A percentile compares a stretch with the other conserved stretches of the same genome.
Evolutionary conservation across 441 rosid genomes (phyloP).

Genomic region (Erysimum cheiri): DNA sequence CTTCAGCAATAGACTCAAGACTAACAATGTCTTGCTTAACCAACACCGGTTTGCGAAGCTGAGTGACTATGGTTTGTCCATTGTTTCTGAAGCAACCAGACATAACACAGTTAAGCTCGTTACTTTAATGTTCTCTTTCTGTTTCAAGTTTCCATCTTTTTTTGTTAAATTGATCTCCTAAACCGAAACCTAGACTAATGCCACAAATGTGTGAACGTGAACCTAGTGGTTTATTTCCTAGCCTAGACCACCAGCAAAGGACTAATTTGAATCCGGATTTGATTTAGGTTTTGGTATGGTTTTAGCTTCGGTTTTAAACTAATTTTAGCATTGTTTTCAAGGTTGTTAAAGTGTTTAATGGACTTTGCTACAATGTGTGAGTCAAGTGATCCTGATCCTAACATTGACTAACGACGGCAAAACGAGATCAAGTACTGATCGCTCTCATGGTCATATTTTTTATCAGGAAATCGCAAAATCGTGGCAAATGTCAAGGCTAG

Average conservation of each 20-base stretch:
- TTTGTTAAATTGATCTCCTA: not conserved
- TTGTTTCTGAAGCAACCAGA: constrained; percentile 64
- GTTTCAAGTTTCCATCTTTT: not conserved
- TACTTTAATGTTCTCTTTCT: constrained; percentile 15
- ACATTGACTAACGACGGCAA: not conserved
- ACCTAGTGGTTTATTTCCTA: not conserved
- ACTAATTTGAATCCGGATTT: not conserved
- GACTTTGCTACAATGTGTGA: not conserved
- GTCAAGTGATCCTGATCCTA: not conserved
- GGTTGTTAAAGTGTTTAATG: not conserved
- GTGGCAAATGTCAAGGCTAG: constrained; percentile 61
- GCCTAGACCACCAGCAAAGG: not conserved
- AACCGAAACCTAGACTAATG: not conserved
- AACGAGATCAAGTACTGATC: not conserved
- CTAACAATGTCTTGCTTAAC: constrained; percentile 68
- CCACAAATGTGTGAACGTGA: not conserved
- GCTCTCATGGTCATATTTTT: not conserved
- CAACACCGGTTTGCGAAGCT: constrained; percentile 71
- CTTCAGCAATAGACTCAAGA: constrained; percentile 72
- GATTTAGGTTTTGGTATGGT: no score
- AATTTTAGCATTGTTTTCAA: not conserved
- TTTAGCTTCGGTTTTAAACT: no score
- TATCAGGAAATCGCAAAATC: constrained; percentile 41
- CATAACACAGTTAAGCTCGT: constrained; percentile 52
- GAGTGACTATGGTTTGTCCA: constrained; percentile 78